A percentile compares a stretch with the other conserved stretches of the same genome.
phyloP scores from a whole-genome alignment of 371 early-diverging fungal genomes.

The Mortierella sp. region DNA sequence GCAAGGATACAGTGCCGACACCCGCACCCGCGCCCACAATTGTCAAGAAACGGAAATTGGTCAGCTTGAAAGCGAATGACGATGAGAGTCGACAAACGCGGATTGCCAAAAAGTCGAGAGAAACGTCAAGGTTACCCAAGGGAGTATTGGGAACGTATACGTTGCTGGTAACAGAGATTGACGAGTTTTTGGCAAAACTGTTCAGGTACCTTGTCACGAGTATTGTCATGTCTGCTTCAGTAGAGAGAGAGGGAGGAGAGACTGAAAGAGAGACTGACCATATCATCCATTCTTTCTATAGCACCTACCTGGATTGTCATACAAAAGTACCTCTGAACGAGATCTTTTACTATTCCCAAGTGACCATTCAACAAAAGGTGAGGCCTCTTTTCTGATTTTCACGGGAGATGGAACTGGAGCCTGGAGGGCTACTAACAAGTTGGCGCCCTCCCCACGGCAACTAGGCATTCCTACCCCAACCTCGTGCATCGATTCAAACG shows the following conservation, averaged over 20 bases:
- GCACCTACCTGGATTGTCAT: constrained; percentile 64
- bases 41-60: constrained; percentile 42
- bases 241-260: neutral
- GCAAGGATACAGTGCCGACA: too few species aligned
- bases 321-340: constrained; percentile 72
- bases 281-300: constrained; percentile 12
- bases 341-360: constrained; percentile 77
- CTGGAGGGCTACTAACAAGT: too few species aligned
- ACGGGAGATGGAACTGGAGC: too few species aligned
- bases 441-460: too few species aligned
- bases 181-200: constrained; percentile 54
- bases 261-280: neutral
- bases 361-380: constrained; percentile 78
- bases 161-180: constrained; percentile 60
- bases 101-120: constrained; percentile 59
- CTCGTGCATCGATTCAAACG: constrained; percentile 84
- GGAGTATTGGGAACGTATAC: constrained; percentile 41
- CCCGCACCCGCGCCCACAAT: constrained; percentile 4
- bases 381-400: too few species aligned
- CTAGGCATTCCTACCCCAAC: constrained; percentile 85
- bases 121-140: constrained; percentile 42
- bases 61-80: constrained; percentile 55
- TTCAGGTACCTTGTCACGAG: constrained; percentile 53
- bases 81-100: constrained; percentile 57
- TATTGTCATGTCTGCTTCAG: neutral